phyloP scores from a whole-genome alignment of 116 monocot genomes.

The Iris pallida region DNA sequence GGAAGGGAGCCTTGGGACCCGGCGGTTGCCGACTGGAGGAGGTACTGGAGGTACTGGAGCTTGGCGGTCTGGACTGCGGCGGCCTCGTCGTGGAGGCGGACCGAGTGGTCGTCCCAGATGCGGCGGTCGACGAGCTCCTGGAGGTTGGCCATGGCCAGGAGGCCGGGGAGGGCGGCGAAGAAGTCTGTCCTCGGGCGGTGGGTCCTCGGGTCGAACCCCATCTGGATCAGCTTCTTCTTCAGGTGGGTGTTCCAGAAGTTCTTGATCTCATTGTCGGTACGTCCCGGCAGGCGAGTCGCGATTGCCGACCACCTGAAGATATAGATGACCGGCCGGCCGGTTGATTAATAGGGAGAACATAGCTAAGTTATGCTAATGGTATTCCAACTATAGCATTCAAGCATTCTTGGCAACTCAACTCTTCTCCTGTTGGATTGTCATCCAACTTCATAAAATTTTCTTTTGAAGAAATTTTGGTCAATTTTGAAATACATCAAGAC shows the following conservation, averaged over 20 bases:
- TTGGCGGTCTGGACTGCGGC: slow-evolving; percentile 22
- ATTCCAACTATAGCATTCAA: too few relatives aligned
- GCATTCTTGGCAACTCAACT: too few relatives aligned
- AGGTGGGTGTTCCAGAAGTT: slow-evolving; percentile 98
- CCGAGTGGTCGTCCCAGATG: slow-evolving; percentile 41
- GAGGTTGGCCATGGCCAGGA: slow-evolving; percentile 59
- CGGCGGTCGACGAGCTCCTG: slow-evolving; percentile 36
- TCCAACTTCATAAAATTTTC: too few relatives aligned
- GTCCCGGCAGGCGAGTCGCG: slow-evolving; percentile 75
- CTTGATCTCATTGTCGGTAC: slow-evolving; percentile 96
- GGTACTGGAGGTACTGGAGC: slow-evolving; percentile 40
- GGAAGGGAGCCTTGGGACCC: not conserved
- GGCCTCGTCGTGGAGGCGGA: slow-evolving; percentile 35
- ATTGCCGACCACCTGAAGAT: slow-evolving; percentile 85
- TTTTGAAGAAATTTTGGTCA: too few relatives aligned
- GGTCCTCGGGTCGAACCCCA: slow-evolving; percentile 85
- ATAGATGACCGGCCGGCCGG: too few relatives aligned
- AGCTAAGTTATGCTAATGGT: too few relatives aligned
- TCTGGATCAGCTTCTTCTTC: slow-evolving; percentile 79
- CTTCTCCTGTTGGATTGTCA: too few relatives aligned
- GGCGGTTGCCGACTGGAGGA: slow-evolving; percentile 30
- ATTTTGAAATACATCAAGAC: too few relatives aligned
- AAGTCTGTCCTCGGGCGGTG: slow-evolving; percentile 68
- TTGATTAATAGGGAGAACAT: too few relatives aligned
- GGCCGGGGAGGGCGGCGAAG: slow-evolving; percentile 50